These are phyloP conservation scores for Ceratobasidium theobromae DNA, from an alignment of 1,284 basidiomycete genomes.

Conservation along the genomic window DNA sequence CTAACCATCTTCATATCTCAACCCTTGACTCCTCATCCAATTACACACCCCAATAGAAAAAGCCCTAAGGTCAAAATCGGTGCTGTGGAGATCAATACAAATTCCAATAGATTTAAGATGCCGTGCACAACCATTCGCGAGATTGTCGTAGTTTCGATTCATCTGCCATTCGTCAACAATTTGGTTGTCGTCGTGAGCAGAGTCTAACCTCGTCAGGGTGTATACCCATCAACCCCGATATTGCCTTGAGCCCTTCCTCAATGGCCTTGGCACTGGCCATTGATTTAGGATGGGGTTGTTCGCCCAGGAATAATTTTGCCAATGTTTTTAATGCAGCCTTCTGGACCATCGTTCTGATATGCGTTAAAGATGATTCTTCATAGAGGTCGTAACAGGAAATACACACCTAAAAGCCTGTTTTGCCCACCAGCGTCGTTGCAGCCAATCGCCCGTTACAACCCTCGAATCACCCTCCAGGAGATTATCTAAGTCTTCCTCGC, in stretches of 20 bases:
- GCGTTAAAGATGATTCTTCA: neutral
- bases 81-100: neutral
- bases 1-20: constrained; percentile 47
- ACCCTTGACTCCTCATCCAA: constrained; percentile 53
- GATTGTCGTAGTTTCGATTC: too few relatives aligned
- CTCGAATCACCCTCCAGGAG: neutral
- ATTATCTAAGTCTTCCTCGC: neutral
- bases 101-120: constrained; percentile 37
- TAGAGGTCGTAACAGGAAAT: neutral
- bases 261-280: too few relatives aligned
- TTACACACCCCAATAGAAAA: constrained; percentile 49
- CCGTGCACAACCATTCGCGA: too few relatives aligned
- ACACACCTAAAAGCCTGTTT: constrained; percentile 7
- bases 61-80: constrained; percentile 36
- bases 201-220: too few relatives aligned
- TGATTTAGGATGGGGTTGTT: too few relatives aligned
- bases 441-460: constrained; percentile 6
- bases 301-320: too few relatives aligned
- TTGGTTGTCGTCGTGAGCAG: too few relatives aligned
- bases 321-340: neutral
- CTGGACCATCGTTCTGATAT: neutral
- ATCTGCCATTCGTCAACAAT: too few relatives aligned
- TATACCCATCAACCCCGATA: too few relatives aligned
- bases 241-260: too few relatives aligned
- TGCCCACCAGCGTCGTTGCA: constrained; percentile 13